phyloP scores from a whole-genome alignment of 768 basidiomycete species.

The Leccinum broughii region DNA sequence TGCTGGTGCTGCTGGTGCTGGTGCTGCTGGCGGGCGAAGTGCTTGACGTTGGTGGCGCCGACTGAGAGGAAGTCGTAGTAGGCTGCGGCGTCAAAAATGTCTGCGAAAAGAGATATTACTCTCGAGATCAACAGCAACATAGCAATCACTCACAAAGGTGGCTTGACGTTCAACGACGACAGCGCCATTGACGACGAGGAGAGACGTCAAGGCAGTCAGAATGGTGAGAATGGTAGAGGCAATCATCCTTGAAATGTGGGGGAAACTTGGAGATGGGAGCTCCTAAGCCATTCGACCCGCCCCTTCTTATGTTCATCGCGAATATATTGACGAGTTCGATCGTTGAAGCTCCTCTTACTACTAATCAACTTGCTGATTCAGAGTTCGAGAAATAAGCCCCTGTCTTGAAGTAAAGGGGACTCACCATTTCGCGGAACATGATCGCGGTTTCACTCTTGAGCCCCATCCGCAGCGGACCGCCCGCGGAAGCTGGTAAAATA shows the following conservation, averaged over 20 bases:
- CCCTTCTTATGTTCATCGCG: slow-evolving; percentile 10
- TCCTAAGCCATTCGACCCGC: not conserved
- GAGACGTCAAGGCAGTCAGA: slow-evolving; percentile 8
- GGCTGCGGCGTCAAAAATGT: slow-evolving; percentile 15
- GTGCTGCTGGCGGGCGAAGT: not conserved
- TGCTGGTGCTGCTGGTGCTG: too few relatives aligned
- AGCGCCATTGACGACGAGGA: slow-evolving; percentile 18
- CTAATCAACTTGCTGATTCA: not conserved
- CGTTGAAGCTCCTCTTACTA: not conserved
- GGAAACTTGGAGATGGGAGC: not conserved
- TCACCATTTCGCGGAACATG: slow-evolving; percentile 6
- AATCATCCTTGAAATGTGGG: slow-evolving; percentile 5
- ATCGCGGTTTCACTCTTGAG: slow-evolving; percentile 4
- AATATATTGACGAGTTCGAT: slow-evolving; percentile 7
- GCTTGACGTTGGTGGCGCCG: not conserved
- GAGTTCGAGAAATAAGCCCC: not conserved
- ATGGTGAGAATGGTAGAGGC: slow-evolving; percentile 10
- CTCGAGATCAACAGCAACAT: not conserved
- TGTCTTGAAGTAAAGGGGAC: not conserved
- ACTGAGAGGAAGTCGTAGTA: not conserved
- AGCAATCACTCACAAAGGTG: slow-evolving; percentile 13
- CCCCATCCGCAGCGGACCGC: not conserved
- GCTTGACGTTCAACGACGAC: slow-evolving; percentile 18
- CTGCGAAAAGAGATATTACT: not conserved
- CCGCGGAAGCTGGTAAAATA: not conserved